A percentile compares a stretch with the other conserved stretches of the same genome.
Conservation (phyloP, 352 stramenopile genomes). For the Peronospora belbahrii region DNA sequence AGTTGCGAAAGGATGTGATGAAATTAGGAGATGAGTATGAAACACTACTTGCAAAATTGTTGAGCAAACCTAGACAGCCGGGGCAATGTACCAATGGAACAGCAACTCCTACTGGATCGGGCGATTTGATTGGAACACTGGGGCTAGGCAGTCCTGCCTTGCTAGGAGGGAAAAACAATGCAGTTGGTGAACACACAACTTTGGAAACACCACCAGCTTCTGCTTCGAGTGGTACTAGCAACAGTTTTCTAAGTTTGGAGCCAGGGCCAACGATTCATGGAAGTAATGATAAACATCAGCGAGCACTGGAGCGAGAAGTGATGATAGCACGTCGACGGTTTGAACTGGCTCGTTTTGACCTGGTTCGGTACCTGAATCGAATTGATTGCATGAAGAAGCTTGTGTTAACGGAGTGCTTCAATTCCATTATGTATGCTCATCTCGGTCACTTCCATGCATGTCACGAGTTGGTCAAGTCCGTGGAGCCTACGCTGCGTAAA, state of each 20-base stretch:
- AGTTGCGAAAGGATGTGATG: constrained; percentile 60
- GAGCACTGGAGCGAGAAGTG: constrained; percentile 61
- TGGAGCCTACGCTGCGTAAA: constrained; percentile 57
- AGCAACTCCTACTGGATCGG: constrained; percentile 18
- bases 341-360: constrained; percentile 77
- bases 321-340: constrained; percentile 55
- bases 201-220: constrained; percentile 19
- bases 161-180: constrained; percentile 8
- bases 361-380: constrained; percentile 77
- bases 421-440: constrained; percentile 75
- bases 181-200: constrained; percentile 6
- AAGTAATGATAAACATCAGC: constrained; percentile 32
- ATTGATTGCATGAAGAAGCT: constrained; percentile 84
- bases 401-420: constrained; percentile 77
- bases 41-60: constrained; percentile 61
- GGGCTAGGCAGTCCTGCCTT: constrained; percentile 23
- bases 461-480: constrained; percentile 70
- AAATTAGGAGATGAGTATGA: constrained; percentile 78
- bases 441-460: constrained; percentile 75
- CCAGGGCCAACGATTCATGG: constrained; percentile 6
- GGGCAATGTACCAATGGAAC: constrained; percentile 13
- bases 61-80: constrained; percentile 56
- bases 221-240: constrained; percentile 9
- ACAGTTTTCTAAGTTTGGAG: constrained; percentile 16
- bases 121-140: constrained; percentile 13